Evolutionary conservation across 306 rosid genomes (phyloP).

Genomic region (Senna siamea): DNA sequence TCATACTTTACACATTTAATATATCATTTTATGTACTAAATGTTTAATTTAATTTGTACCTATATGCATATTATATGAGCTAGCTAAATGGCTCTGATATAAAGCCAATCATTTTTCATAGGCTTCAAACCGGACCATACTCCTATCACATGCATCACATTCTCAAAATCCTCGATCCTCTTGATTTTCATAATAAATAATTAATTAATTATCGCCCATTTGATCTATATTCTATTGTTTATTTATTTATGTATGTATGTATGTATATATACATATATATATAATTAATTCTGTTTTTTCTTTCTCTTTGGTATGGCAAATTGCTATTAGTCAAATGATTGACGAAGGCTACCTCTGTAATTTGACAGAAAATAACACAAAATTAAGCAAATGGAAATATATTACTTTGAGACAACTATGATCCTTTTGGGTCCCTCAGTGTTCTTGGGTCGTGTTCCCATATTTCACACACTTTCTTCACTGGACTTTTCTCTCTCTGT

Average conservation of each 20-base stretch:
- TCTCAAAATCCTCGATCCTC: constrained; percentile 35
- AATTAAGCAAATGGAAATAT: constrained; percentile 42
- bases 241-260: neutral
- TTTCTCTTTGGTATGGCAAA: constrained; percentile 15
- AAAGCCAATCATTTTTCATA: constrained; percentile 49
- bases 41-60: too few species aligned
- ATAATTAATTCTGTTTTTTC: neutral
- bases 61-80: neutral
- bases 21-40: too few species aligned
- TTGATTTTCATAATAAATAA: constrained; percentile 21
- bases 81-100: neutral
- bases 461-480: constrained; percentile 62
- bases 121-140: constrained; percentile 55
- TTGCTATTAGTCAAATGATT: constrained; percentile 28
- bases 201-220: neutral
- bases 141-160: constrained; percentile 70
- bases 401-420: constrained; percentile 29
- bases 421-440: constrained; percentile 56
- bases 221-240: constrained; percentile 6
- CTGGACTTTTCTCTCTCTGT: constrained; percentile 29
- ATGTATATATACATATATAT: too few species aligned
- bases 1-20: too few species aligned
- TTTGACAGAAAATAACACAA: constrained; percentile 34
- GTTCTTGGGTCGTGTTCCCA: constrained; percentile 72
- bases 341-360: constrained; percentile 41